phyloP scores from a whole-genome alignment of 345 rosid species.

The Linum trigynum region DNA sequence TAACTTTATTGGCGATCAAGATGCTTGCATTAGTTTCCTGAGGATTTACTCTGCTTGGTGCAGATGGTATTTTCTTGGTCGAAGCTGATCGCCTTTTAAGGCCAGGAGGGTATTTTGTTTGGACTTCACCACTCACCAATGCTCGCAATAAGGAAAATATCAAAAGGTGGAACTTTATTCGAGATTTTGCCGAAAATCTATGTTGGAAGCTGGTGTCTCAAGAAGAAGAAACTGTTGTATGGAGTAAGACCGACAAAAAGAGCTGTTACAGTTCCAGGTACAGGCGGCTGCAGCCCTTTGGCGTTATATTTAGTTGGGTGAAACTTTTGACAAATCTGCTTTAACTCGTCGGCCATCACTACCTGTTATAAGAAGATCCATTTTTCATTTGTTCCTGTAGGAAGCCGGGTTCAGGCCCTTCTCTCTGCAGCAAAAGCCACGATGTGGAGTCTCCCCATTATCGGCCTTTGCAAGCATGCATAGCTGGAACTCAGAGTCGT shows the following conservation, averaged over 20 bases:
- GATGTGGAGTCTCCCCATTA: constrained; percentile 89
- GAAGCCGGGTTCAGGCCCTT: constrained; percentile 68
- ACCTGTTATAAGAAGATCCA: constrained; percentile 10
- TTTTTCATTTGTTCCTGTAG: constrained; percentile 35
- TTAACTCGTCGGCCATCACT: background rate
- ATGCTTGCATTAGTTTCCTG: background rate
- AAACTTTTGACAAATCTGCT: background rate
- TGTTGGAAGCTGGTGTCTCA: constrained; percentile 89
- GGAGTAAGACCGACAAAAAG: constrained; percentile 79
- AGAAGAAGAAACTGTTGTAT: constrained; percentile 91
- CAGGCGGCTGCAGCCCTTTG: constrained; percentile 17
- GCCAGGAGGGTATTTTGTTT: constrained; percentile 98
- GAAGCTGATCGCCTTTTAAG: constrained; percentile 87
- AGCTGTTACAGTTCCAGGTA: constrained; percentile 73
- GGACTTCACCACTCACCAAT: constrained; percentile 90
- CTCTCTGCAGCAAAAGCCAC: constrained; percentile 63
- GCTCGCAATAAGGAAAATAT: constrained; percentile 59
- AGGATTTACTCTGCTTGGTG: background rate
- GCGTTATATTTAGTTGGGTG: background rate
- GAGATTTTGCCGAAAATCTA: constrained; percentile 58
- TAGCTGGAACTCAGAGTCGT: constrained; percentile 68
- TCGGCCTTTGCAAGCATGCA: constrained; percentile 74
- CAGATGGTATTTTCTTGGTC: constrained; percentile 76
- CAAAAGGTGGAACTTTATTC: constrained; percentile 68
- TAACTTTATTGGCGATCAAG: background rate